Evolutionary conservation across 1,284 basidiomycete genomes (phyloP).

Genomic region (Cystobasidiaceae sp.): DNA sequence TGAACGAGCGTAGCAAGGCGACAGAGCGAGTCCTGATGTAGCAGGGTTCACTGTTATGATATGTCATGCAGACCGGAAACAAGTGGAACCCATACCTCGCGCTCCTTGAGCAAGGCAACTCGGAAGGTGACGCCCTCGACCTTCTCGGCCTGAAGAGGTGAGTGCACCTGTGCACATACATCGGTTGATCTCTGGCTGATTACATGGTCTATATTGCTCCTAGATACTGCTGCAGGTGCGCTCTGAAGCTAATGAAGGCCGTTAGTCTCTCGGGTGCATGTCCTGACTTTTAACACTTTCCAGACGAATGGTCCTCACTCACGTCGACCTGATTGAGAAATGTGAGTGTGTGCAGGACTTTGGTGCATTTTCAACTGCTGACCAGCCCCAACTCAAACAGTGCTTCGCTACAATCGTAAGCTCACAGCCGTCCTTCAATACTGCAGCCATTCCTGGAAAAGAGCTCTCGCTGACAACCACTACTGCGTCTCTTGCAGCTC

Average conservation of each 20-base stretch:
- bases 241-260: neutral
- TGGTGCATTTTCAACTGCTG: too few relatives aligned
- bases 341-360: too few relatives aligned
- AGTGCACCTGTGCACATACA: neutral
- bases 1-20: neutral
- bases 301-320: slow-evolving; percentile 93
- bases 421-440: neutral
- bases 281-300: neutral
- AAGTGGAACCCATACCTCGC: slow-evolving; percentile 83
- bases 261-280: neutral
- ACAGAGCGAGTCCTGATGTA: neutral
- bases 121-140: slow-evolving; percentile 92
- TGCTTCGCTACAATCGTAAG: slow-evolving; percentile 25
- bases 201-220: neutral
- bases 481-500: too few relatives aligned
- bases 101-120: slow-evolving; percentile 67
- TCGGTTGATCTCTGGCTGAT: neutral
- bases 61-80: slow-evolving; percentile 52
- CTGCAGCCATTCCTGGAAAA: too few relatives aligned
- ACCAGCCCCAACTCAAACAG: too few relatives aligned
- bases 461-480: too few relatives aligned
- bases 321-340: slow-evolving; percentile 56
- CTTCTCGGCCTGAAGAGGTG: slow-evolving; percentile 71
- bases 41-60: neutral
- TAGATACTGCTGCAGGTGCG: slow-evolving; percentile 26